A percentile compares a stretch with the other conserved stretches of the same genome.
phyloP scores from a whole-genome alignment of 371 early-diverging fungal genomes.

The Mucor mucedo region DNA sequence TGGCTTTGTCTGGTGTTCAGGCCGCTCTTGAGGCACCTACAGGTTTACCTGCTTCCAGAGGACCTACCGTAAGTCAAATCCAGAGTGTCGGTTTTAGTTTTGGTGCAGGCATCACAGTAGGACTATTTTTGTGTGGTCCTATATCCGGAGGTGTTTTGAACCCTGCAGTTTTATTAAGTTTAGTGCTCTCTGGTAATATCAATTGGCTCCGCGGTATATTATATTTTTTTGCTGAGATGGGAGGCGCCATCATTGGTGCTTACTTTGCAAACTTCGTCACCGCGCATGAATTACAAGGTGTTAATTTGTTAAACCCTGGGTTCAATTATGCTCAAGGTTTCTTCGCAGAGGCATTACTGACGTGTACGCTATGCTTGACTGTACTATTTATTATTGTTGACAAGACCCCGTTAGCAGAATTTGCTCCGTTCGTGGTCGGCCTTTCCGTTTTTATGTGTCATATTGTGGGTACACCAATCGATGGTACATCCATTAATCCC shows the following conservation, averaged over 20 bases:
- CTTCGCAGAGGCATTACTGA: constrained; percentile 56
- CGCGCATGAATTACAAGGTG: constrained; percentile 37
- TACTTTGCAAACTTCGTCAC: constrained; percentile 44
- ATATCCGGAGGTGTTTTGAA: constrained; percentile 67
- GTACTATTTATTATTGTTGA: constrained; percentile 56
- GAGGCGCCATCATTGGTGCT: constrained; percentile 59
- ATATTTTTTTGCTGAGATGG: constrained; percentile 56
- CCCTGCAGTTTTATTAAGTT: constrained; percentile 59
- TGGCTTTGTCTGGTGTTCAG: constrained; percentile 56
- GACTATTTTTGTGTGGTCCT: constrained; percentile 46
- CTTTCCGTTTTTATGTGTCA: constrained; percentile 55
- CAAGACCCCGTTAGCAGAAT: constrained; percentile 40
- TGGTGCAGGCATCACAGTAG: constrained; percentile 49
- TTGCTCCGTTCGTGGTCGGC: constrained; percentile 60
- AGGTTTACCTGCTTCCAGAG: background rate
- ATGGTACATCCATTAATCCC: constrained; percentile 64
- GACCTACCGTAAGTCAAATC: constrained; percentile 27
- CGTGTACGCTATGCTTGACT: constrained; percentile 48
- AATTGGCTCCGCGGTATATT: constrained; percentile 40
- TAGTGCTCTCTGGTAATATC: constrained; percentile 50
- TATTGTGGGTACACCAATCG: constrained; percentile 45
- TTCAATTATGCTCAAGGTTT: constrained; percentile 49
- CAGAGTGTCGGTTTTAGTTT: constrained; percentile 54
- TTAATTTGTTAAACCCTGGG: constrained; percentile 41
- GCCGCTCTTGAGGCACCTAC: constrained; percentile 32